These are phyloP conservation scores for Lactifluus subvellereus DNA, from an alignment of 768 basidiomycete species.

Conservation along the genomic window DNA sequence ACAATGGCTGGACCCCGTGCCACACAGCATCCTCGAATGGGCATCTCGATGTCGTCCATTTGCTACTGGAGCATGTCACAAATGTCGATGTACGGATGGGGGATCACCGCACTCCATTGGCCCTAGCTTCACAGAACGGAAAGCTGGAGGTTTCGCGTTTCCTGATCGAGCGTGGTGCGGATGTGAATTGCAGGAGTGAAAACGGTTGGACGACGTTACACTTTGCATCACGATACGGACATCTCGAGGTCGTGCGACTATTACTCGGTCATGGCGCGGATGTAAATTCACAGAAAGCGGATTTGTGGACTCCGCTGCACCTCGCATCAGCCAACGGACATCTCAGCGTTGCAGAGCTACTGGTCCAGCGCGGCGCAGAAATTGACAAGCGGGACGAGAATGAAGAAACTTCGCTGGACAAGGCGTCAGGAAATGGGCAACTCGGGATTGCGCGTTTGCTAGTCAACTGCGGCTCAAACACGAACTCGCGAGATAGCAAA, in stretches of 20 bases:
- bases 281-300: neutral
- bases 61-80: neutral
- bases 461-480: neutral
- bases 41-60: neutral
- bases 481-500: neutral
- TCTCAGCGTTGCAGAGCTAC: neutral
- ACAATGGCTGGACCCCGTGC: neutral
- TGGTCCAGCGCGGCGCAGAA: neutral
- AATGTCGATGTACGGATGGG: neutral
- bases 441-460: neutral
- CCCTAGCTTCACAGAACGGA: neutral
- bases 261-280: neutral
- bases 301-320: neutral
- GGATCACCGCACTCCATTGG: neutral
- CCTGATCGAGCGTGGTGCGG: neutral
- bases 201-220: neutral
- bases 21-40: neutral
- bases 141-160: neutral
- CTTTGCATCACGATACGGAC: neutral
- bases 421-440: neutral
- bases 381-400: neutral
- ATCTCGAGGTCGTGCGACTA: neutral
- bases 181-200: neutral
- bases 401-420: neutral
- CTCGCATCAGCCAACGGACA: neutral